Base-by-base conservation (phyloP, 2,329 filamentous ascomycete species). In the Monilinia fructicola region DNA sequence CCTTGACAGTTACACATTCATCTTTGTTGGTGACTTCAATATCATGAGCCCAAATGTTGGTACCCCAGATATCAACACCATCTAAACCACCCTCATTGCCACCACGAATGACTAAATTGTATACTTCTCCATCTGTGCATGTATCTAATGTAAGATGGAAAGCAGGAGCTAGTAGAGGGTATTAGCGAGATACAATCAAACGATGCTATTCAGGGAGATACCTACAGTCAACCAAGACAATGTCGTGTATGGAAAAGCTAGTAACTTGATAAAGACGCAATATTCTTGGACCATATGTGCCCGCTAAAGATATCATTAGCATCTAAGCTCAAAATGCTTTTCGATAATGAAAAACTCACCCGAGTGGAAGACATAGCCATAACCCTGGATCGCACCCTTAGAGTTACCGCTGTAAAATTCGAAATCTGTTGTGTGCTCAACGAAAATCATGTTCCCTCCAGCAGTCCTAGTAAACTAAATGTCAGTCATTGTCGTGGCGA, bases 21-120 rank as follows among this genome's bases (percentile, higher is more conserved):
- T 87, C 84, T 75, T 85, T 86, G 79, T 87, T 87, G 31, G 85
- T 85, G 7, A 87, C 84, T 77, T 83, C 82, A 54, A 87, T 78
- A 73, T 87, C 85, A 71, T 87, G 85, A 58, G 86, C 77, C 81
- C 82, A 84, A 64, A 86, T 81, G 70, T 87, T 86, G 54, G 74
- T 79, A 16, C 80, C 79, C 77, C 79, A 84, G 4, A 86, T 78
- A 72, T 86, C 82, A 66, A 87, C 79, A 3, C 85, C 85, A 71
- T 87, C 85, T 6, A 86, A 75, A 56, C 82, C 83, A 58, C 83
- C 83, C 67, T 76, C 73, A 65, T 85, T 78, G 4, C 78, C 83
- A 54, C 83, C 83, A 5, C 82, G 81, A 66, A 86, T 82, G 11
- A 80, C 81, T 79, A 85, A 79, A 23, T 85, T 85, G 74, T 85